phyloP scores from a whole-genome alignment of 1,284 basidiomycete genomes.

The Bjerkandera adusta region DNA sequence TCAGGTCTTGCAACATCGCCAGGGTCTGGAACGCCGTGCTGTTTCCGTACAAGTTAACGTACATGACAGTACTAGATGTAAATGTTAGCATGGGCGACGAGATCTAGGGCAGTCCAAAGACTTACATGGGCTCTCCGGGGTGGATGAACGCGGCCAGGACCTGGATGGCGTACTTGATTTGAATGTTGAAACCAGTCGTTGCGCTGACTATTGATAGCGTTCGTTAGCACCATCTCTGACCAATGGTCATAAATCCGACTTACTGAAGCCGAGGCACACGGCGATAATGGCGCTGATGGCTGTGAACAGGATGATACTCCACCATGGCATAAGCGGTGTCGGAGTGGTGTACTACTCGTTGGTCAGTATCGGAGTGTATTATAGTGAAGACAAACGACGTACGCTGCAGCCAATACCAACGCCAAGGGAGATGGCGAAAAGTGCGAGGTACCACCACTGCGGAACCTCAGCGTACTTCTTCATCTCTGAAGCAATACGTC shows the following conservation, averaged over 20 bases:
- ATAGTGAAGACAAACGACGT: conserved; percentile 11
- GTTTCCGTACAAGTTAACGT: conserved; percentile 51
- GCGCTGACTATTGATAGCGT: conserved; percentile 37
- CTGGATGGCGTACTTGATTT: conserved; percentile 53
- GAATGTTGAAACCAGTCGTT: conserved; percentile 49
- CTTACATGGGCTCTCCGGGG: conserved; percentile 54
- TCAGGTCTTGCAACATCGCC: conserved; percentile 52
- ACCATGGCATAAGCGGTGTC: conserved; percentile 48
- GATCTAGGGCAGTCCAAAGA: background rate
- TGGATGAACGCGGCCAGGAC: conserved; percentile 62
- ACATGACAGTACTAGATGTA: conserved; percentile 43
- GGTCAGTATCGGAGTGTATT: background rate
- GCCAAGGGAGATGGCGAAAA: conserved; percentile 48
- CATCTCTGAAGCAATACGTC: conserved; percentile 38
- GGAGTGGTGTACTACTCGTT: conserved; percentile 38
- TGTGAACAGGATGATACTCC: conserved; percentile 53
- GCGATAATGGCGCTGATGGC: conserved; percentile 43
- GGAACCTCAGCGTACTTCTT: conserved; percentile 53
- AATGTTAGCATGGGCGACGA: background rate
- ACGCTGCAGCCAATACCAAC: conserved; percentile 52
- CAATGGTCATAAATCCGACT: conserved; percentile 16
- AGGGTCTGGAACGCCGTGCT: conserved; percentile 63
- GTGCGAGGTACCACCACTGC: conserved; percentile 45
- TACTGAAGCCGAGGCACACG: conserved; percentile 48
- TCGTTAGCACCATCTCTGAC: background rate